A percentile compares a stretch with the other conserved stretches of the same genome.
These are phyloP conservation scores for Aspergillus hortae DNA, from an alignment of 2,329 filamentous ascomycete genomes.

Conservation along the genomic window DNA sequence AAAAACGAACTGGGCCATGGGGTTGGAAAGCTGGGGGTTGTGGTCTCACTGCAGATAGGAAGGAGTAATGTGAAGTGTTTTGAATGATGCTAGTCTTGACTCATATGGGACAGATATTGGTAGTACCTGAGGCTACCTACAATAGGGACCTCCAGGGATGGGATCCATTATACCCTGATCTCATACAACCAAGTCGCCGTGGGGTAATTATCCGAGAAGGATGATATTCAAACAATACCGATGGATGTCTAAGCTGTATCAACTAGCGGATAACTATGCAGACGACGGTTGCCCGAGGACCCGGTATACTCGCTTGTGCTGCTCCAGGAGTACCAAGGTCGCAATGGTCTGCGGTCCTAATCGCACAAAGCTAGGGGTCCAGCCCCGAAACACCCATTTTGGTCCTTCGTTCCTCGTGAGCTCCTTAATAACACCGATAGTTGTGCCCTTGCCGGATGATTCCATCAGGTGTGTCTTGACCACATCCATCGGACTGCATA, in stretches of 20 bases:
- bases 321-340: conserved; percentile 81
- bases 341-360: conserved; percentile 72
- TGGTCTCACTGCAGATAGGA: too few relatives aligned
- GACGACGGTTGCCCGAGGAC: not conserved
- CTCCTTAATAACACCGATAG: conserved; percentile 57
- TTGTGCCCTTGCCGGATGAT: conserved; percentile 50
- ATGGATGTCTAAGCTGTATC: not conserved
- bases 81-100: too few relatives aligned
- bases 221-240: not conserved
- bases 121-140: too few relatives aligned
- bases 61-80: too few relatives aligned
- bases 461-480: conserved; percentile 84
- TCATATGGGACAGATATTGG: too few relatives aligned
- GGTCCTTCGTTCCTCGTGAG: conserved; percentile 69
- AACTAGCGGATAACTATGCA: not conserved
- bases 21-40: too few relatives aligned
- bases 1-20: too few relatives aligned
- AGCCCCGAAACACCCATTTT: conserved; percentile 84
- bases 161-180: not conserved
- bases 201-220: not conserved
- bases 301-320: conserved; percentile 76
- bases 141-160: not conserved
- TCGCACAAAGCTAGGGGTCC: conserved; percentile 68
- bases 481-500: conserved; percentile 82
- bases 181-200: not conserved